phyloP scores from a whole-genome alignment of 768 basidiomycete genomes.

The Termitomyces eurrhizus region DNA sequence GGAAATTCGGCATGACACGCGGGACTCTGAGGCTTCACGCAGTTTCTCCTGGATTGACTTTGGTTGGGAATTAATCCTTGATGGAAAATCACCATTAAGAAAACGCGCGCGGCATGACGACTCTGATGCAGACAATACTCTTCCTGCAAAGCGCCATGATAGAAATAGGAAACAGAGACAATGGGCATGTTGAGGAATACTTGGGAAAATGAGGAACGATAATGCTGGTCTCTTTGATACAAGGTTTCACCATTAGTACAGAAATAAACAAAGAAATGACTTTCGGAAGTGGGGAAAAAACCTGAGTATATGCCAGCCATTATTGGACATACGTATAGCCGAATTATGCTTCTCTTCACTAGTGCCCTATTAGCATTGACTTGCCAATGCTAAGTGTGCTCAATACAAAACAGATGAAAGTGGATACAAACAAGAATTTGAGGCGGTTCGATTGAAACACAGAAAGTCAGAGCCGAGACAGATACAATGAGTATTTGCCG shows the following conservation, averaged over 20 bases:
- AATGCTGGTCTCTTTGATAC: background rate
- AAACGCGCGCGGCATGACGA: background rate
- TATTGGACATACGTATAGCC: background rate
- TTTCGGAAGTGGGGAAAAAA: background rate
- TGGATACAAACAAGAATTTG: too few relatives aligned
- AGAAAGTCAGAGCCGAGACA: too few relatives aligned
- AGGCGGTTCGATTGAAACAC: too few relatives aligned
- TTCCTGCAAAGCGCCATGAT: background rate
- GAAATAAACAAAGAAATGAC: background rate
- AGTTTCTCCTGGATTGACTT: background rate
- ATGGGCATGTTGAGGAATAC: background rate
- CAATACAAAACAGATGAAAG: too few relatives aligned
- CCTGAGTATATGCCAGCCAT: background rate
- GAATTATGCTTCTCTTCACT: too few relatives aligned
- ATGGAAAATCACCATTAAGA: background rate
- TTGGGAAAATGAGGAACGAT: background rate
- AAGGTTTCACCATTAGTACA: background rate
- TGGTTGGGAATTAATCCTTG: background rate
- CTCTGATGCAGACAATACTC: background rate
- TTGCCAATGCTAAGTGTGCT: too few relatives aligned
- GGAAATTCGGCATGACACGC: background rate
- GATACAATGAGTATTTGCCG: background rate
- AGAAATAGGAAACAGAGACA: too few relatives aligned
- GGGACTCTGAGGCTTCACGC: background rate
- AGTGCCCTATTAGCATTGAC: too few relatives aligned